A percentile compares a stretch with the other conserved stretches of the same genome.
Conservation (phyloP, 495 filamentous ascomycete genomes). For the Penicillium taxi region DNA sequence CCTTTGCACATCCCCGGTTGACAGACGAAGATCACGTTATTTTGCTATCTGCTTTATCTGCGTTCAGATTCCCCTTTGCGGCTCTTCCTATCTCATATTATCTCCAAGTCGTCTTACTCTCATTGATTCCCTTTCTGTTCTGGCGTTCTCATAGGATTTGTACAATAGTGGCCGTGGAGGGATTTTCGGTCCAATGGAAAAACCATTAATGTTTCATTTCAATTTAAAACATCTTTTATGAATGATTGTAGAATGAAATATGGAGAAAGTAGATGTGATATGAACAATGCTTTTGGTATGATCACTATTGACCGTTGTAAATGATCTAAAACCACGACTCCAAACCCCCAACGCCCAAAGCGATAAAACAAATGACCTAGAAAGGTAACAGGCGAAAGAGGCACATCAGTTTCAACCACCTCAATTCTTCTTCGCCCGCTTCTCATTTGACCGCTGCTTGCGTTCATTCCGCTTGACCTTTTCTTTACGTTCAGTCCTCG, state of each 20-base stretch:
- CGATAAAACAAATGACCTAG: conserved; percentile 9
- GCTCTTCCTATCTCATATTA: conserved; percentile 9
- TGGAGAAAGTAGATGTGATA: not conserved
- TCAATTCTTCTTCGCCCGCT: conserved; percentile 40
- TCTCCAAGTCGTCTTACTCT: not conserved
- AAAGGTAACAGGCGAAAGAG: conserved; percentile 7
- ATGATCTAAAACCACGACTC: conserved; percentile 15
- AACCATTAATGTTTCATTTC: too few species aligned
- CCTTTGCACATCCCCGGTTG: conserved; percentile 4
- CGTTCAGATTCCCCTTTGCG: conserved; percentile 19
- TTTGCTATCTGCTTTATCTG: conserved; percentile 3
- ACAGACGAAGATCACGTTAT: conserved; percentile 4
- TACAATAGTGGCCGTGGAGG: conserved; percentile 21
- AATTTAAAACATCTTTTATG: too few species aligned
- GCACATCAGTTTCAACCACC: conserved; percentile 2
- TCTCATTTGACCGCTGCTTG: conserved; percentile 60
- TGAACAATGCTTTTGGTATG: conserved; percentile 23
- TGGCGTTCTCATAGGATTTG: conserved; percentile 17
- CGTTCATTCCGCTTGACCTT: conserved; percentile 61
- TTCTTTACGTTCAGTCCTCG: conserved; percentile 55
- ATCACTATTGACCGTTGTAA: conserved; percentile 8
- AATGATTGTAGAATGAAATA: too few species aligned
- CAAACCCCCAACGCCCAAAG: conserved; percentile 23
- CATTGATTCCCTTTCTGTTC: conserved; percentile 3
- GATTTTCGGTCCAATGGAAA: conserved; percentile 19